Evolutionary conservation across 345 rosid genomes (phyloP).

Genomic region (Eutrema heterophyllum): DNA sequence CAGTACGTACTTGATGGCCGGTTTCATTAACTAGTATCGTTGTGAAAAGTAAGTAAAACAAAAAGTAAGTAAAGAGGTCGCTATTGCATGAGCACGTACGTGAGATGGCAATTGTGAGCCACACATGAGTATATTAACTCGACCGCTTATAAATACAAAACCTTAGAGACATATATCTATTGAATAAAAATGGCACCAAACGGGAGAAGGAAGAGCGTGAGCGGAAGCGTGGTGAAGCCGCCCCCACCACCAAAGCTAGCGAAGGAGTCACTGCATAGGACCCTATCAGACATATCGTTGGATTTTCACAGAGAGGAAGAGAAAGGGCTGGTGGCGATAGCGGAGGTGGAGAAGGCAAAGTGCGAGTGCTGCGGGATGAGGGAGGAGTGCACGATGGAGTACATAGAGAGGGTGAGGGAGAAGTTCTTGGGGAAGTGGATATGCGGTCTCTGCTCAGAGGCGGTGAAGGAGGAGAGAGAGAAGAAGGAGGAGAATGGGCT

Average conservation of each 20-base stretch:
- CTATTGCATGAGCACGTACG: conserved; percentile 26
- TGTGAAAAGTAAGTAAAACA: conserved; percentile 14
- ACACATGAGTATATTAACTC: conserved; percentile 5
- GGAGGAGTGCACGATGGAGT: conserved; percentile 83
- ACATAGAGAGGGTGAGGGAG: conserved; percentile 59
- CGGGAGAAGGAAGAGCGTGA: conserved; percentile 36
- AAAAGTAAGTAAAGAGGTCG: not conserved
- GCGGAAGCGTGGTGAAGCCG: conserved; percentile 46
- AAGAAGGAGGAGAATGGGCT: conserved; percentile 41
- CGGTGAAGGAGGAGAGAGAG: conserved; percentile 83
- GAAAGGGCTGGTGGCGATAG: conserved; percentile 45
- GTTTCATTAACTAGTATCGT: conserved; percentile 23
- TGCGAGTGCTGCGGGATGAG: conserved; percentile 93
- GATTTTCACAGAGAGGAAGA: conserved; percentile 40
- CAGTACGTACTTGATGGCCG: not conserved
- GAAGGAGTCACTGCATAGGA: conserved; percentile 46
- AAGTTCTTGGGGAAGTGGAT: conserved; percentile 78
- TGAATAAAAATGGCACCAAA: conserved; percentile 48
- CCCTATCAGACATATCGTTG: conserved; percentile 61
- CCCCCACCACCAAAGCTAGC: conserved; percentile 56
- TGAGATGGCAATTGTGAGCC: conserved; percentile 25
- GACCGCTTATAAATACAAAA: conserved; percentile 18
- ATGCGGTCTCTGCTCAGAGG: conserved; percentile 84
- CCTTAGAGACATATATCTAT: not conserved
- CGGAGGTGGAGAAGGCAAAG: conserved; percentile 72